These are phyloP conservation scores for Trametes sanguinea DNA, from an alignment of 768 basidiomycete genomes.

Conservation along the genomic window DNA sequence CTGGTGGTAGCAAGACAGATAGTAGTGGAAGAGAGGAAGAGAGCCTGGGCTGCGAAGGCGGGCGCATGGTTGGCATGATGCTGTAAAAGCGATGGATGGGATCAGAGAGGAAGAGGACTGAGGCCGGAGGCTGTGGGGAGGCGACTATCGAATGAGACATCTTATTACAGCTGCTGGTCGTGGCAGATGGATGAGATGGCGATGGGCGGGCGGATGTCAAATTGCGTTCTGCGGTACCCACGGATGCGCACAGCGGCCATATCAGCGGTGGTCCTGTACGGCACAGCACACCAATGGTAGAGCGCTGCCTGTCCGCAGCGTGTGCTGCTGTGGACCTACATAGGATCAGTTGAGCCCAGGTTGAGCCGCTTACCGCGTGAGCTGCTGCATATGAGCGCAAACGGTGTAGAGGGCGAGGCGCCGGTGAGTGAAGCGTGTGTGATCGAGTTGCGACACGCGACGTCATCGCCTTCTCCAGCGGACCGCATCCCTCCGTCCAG, in stretches of 20 bases:
- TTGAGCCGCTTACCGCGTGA: no score
- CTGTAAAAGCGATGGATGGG: neutral
- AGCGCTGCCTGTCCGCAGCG: no score
- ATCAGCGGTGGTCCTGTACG: no score
- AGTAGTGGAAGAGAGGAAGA: neutral
- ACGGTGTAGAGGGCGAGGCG: no score
- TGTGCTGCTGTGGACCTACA: no score
- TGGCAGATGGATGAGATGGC: neutral
- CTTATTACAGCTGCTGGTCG: neutral
- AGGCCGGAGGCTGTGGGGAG: constrained; percentile 9
- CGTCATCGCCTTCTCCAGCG: no score
- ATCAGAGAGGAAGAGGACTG: neutral
- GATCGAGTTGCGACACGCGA: no score
- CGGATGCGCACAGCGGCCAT: neutral
- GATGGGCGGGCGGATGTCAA: neutral
- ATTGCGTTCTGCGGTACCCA: neutral
- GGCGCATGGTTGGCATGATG: neutral
- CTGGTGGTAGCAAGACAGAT: neutral
- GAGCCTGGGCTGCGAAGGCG: neutral
- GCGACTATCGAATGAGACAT: neutral
- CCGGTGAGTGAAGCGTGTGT: no score
- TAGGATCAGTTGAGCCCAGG: no score
- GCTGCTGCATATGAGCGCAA: no score
- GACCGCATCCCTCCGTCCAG: no score
- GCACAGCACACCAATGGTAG: no score